These are phyloP conservation scores for Ophiostoma australiae DNA, from an alignment of 2,329 filamentous ascomycete species.

Conservation along the genomic window DNA sequence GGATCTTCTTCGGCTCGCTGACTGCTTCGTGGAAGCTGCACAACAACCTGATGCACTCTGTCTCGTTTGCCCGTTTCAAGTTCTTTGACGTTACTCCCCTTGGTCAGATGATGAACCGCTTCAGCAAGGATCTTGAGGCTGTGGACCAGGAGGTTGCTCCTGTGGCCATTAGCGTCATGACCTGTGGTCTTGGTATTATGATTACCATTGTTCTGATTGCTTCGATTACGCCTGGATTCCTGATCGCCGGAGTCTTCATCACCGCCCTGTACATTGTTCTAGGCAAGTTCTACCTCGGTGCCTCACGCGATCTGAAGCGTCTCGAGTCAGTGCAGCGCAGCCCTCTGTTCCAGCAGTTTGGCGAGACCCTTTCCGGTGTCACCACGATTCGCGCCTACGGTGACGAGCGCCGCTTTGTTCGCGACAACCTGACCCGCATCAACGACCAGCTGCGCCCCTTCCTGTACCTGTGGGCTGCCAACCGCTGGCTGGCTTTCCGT, in stretches of 20 bases:
- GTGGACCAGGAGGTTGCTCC: constrained; percentile 95
- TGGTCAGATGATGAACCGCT: constrained; percentile 95
- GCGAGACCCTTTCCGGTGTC: constrained; percentile 89
- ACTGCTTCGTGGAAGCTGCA: constrained; percentile 84
- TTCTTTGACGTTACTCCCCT: constrained; percentile 97
- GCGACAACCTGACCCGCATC: constrained; percentile 82
- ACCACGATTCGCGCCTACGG: constrained; percentile 96
- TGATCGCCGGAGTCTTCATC: constrained; percentile 83
- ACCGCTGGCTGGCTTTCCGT: constrained; percentile 91
- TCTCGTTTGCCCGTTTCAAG: constrained; percentile 87
- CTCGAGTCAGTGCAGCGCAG: constrained; percentile 91
- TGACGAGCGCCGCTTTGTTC: constrained; percentile 86
- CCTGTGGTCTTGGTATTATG: constrained; percentile 61
- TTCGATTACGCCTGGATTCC: constrained; percentile 81
- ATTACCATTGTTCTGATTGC: constrained; percentile 87
- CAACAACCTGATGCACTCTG: constrained; percentile 66
- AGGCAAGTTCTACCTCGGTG: constrained; percentile 80
- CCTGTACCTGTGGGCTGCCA: constrained; percentile 93
- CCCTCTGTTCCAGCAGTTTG: constrained; percentile 95
- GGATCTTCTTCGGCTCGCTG: constrained; percentile 88
- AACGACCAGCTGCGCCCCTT: constrained; percentile 90
- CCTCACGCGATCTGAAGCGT: constrained; percentile 92
- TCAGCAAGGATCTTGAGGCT: constrained; percentile 94
- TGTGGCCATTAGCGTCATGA: constrained; percentile 71
- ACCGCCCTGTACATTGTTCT: constrained; percentile 75